phyloP scores from a whole-genome alignment of 208 protist species.

The Acanthamoeba royreba region DNA sequence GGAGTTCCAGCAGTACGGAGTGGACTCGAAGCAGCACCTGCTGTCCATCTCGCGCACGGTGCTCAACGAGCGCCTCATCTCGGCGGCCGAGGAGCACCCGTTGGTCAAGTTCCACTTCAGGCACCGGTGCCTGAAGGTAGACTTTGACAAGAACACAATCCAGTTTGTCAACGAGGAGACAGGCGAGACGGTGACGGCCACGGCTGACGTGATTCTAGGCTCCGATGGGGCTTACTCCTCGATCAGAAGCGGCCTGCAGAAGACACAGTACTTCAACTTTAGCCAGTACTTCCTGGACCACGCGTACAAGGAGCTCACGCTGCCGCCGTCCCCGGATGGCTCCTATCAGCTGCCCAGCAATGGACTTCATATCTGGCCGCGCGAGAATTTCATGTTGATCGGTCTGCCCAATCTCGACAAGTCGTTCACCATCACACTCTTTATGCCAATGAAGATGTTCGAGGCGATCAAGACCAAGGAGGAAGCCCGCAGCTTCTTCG shows the following conservation, averaged over 20 bases:
- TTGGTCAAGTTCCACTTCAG: conserved; percentile 25
- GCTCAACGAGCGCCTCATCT: conserved; percentile 41
- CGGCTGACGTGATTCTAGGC: background rate
- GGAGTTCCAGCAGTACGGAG: conserved; percentile 12
- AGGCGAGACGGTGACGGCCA: background rate
- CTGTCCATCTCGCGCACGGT: conserved; percentile 35
- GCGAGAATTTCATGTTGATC: conserved; percentile 68
- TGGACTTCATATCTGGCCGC: conserved; percentile 69
- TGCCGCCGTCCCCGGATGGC: background rate
- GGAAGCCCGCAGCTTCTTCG: conserved; percentile 52
- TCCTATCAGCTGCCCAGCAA: background rate
- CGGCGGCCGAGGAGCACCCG: background rate
- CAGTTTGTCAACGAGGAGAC: background rate
- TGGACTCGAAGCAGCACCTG: conserved; percentile 3
- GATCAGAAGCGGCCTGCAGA: background rate
- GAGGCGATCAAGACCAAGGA: conserved; percentile 25
- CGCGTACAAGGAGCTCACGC: conserved; percentile 47
- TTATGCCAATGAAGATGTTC: conserved; percentile 60
- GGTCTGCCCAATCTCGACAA: conserved; percentile 61
- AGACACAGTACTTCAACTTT: conserved; percentile 23
- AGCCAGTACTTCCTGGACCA: conserved; percentile 45
- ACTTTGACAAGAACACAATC: background rate
- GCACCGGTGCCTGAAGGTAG: background rate
- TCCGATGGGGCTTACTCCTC: conserved; percentile 35
- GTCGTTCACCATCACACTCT: conserved; percentile 63